Evolutionary conservation across 257 asterid genomes (phyloP), one percentile per base, ranked within the genome.

Genomic region (Mentha longifolia): DNA sequence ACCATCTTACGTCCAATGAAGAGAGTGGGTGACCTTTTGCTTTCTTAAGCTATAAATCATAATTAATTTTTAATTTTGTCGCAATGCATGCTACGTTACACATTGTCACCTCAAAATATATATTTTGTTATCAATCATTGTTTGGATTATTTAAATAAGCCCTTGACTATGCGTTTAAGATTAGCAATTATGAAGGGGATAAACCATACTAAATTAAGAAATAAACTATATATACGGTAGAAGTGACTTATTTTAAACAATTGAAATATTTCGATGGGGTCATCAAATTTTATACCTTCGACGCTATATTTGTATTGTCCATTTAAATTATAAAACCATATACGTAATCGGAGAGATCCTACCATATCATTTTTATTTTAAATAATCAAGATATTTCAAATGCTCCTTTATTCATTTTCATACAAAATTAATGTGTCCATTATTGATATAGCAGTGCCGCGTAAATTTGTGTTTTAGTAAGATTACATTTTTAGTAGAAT

Each of bases 21-120:
- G 56, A 71, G 68, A 56, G 74, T 41, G 17, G 83, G 70, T 78
- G 66, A 13, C 59, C 78, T 76, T 74, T 82, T 82, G 80, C 80
- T 78, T 82, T 77, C 84, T 47, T 67, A 78, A 82, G 82, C 25
- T 76, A 65, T 46, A 0, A 16, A 35, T 13, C 31, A 3, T 11
- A 55, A 65, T 1, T 72, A 49, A 72, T 30, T 35, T 7, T 43
- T 37, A 51, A 15, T 14, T 47, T 65, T 60, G 68, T 60, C 74
- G 58, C 7, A 74, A 71, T 60, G 19, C 39, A 52, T 42, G 65
- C 16, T 72, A 63, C 43, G 68, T 65, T 60, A 59, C 75, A 65
- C 73, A 9, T 49, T 59, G 71, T 49, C 52, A 47, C 64, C 73
- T 46, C 30, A 9, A 46, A 41, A 35, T 9, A 49, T 59, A 56